Conservation (phyloP, 2,329 filamentous ascomycete genomes). For the Colletotrichum zoysiae region DNA sequence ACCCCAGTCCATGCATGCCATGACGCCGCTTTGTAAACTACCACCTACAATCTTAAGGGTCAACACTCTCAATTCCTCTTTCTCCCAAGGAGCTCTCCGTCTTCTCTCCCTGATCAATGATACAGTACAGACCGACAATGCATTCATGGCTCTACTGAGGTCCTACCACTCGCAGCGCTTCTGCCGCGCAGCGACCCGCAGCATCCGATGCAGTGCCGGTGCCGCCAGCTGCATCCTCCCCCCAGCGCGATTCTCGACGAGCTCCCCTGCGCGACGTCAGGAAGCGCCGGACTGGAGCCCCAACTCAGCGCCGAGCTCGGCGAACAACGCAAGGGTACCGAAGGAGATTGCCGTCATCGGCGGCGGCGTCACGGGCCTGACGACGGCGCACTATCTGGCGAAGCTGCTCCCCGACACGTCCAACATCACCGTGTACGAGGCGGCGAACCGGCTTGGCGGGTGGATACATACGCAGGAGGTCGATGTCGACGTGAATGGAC, state of each 20-base stretch:
- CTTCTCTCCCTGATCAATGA: slow-evolving; percentile 10
- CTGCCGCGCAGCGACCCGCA: slow-evolving; percentile 19
- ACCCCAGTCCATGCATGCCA: slow-evolving; percentile 14
- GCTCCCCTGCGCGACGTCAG: not conserved
- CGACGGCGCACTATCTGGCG: slow-evolving; percentile 81
- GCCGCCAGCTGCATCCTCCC: not conserved
- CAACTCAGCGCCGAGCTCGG: not conserved
- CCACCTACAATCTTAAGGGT: not conserved
- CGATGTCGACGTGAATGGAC: slow-evolving; percentile 67
- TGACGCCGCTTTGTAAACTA: slow-evolving; percentile 34
- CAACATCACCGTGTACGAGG: slow-evolving; percentile 86
- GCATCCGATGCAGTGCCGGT: not conserved
- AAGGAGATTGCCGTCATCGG: slow-evolving; percentile 76
- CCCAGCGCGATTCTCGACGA: slow-evolving; percentile 28
- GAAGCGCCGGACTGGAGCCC: not conserved
- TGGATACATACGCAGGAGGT: slow-evolving; percentile 82
- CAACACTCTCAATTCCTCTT: not conserved
- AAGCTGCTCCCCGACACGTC: slow-evolving; percentile 72
- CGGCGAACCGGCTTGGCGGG: slow-evolving; percentile 77
- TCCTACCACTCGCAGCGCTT: slow-evolving; percentile 37
- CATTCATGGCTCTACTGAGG: slow-evolving; percentile 37
- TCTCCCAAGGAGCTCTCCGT: not conserved
- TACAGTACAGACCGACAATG: slow-evolving; percentile 20
- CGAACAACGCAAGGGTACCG: slow-evolving; percentile 32
- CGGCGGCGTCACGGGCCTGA: slow-evolving; percentile 85